phyloP scores from a whole-genome alignment of 2,329 filamentous ascomycete species.

The Monosporascus sp. region DNA sequence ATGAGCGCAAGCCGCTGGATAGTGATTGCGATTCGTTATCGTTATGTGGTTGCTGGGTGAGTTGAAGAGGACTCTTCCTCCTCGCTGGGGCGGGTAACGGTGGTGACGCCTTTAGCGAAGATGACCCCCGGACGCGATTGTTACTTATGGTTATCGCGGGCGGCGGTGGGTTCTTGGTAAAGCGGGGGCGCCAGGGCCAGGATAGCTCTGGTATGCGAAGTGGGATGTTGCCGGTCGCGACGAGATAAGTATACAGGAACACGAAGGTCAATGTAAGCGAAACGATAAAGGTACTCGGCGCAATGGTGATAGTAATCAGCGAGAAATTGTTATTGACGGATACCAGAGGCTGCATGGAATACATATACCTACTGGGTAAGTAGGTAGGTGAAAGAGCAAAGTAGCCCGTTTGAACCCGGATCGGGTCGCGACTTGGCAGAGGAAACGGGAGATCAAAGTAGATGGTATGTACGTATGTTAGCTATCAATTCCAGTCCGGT shows the following conservation, averaged over 20 bases:
- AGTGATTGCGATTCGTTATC: constrained; percentile 13
- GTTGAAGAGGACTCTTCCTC: constrained; percentile 16
- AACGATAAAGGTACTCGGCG: constrained; percentile 53
- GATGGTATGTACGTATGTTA: too few species aligned
- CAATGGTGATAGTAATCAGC: constrained; percentile 53
- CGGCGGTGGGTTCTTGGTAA: constrained; percentile 9
- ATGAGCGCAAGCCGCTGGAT: constrained; percentile 21
- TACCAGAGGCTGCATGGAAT: constrained; percentile 53
- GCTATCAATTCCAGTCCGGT: too few species aligned
- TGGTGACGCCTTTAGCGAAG: constrained; percentile 8
- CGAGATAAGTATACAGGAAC: constrained; percentile 46
- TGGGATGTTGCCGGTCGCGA: constrained; percentile 31
- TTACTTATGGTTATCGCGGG: constrained; percentile 3
- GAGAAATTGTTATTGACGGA: constrained; percentile 59
- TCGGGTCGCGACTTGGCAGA: too few species aligned
- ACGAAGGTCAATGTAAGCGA: constrained; percentile 43
- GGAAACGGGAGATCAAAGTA: too few species aligned
- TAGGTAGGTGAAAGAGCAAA: not conserved
- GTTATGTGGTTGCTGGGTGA: constrained; percentile 18
- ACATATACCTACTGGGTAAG: too few species aligned
- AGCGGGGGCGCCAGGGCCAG: constrained; percentile 10
- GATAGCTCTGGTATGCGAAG: constrained; percentile 29
- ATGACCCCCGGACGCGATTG: constrained; percentile 1
- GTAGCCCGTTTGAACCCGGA: too few species aligned
- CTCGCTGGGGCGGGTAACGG: constrained; percentile 13